Evolutionary conservation across 257 asterid species (phyloP), one percentile per base, ranked within the genome.

Genomic region (Linaria vulgaris): DNA sequence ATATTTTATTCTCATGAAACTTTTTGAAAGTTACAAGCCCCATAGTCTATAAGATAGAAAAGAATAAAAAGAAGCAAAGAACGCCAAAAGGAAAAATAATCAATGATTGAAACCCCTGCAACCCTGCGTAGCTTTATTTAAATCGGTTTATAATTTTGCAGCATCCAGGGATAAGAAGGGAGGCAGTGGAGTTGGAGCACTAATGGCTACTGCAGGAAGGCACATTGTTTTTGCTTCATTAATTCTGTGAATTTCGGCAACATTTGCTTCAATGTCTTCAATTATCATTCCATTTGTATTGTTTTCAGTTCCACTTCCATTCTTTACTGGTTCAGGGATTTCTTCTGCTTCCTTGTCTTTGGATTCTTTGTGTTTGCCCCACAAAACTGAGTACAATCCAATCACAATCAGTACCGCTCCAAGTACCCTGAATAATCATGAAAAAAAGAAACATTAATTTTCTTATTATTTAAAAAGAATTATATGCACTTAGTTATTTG

Each of bases 121-220:
- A n/a, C n/a, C n/a, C n/a, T n/a, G n/a, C n/a, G n/a, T 10, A 22
- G 31, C 11, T 17, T 68, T 37, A 22, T 48, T 34, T 22, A 16
- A 13, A 38, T n/a, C 23, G 5, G 9, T 31, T 72, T 53, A 85
- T 21, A 51, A 16, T 61, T 69, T 87, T 7, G 90, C 88, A 38
- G 90, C 80, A 73, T 86, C 85, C 13, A 77, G 23, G 16, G 88
- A 84, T 16, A 86, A 58, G 86, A 88, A 83, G n/a, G 91, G 91
- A 25, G 83, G 78, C 57, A 63, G 75, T 6, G 92, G 76, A 69
- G 72, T 74, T 0, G 86, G 82, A 11, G 68, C 66, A 66, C 80
- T 68, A n/a, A 84, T 71, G 58, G 84, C 79, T 9, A 84, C n/a
- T 41, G 76, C 74, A 15, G 84, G 73, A 61, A 68, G 66, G 34